A percentile compares a stretch with the other conserved stretches of the same genome.
These are phyloP conservation scores for Termitomyces sp. DNA, from an alignment of 768 basidiomycete species.

Conservation along the genomic window DNA sequence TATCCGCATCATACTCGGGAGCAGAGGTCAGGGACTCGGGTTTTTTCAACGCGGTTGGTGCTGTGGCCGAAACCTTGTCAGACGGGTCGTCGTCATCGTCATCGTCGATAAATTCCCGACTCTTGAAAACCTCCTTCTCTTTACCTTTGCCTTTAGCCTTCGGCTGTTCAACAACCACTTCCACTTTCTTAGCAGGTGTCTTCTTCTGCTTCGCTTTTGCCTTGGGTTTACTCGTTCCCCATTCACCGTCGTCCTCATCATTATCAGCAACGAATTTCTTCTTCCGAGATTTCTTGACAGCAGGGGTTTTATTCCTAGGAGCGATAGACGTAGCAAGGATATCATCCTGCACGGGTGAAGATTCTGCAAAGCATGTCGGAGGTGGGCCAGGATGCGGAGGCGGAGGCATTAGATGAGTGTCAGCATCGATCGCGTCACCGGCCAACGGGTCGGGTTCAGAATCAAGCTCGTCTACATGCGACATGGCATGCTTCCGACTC, in stretches of 20 bases:
- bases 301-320: background rate
- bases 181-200: slow-evolving; percentile 25
- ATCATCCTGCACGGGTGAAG: slow-evolving; percentile 28
- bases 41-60: background rate
- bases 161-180: slow-evolving; percentile 15
- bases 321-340: background rate
- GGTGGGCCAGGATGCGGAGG: slow-evolving; percentile 27
- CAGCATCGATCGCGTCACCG: slow-evolving; percentile 2
- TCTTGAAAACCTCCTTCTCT: slow-evolving; percentile 37
- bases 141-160: slow-evolving; percentile 29
- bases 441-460: slow-evolving; percentile 15
- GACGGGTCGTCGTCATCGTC: slow-evolving; percentile 29
- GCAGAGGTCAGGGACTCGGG: slow-evolving; percentile 22
- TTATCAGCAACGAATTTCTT: slow-evolving; percentile 14
- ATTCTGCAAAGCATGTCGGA: slow-evolving; percentile 45
- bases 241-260: slow-evolving; percentile 1
- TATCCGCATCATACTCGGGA: slow-evolving; percentile 28
- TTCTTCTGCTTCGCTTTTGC: slow-evolving; percentile 25
- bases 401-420: slow-evolving; percentile 15
- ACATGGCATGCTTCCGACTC: slow-evolving; percentile 18
- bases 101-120: slow-evolving; percentile 39
- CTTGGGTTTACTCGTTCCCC: slow-evolving; percentile 14
- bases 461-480: slow-evolving; percentile 30
- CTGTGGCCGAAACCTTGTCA: slow-evolving; percentile 7
- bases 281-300: slow-evolving; percentile 17